Evolutionary conservation across 345 rosid genomes (phyloP).

Genomic region (Eutrema yunnanense): DNA sequence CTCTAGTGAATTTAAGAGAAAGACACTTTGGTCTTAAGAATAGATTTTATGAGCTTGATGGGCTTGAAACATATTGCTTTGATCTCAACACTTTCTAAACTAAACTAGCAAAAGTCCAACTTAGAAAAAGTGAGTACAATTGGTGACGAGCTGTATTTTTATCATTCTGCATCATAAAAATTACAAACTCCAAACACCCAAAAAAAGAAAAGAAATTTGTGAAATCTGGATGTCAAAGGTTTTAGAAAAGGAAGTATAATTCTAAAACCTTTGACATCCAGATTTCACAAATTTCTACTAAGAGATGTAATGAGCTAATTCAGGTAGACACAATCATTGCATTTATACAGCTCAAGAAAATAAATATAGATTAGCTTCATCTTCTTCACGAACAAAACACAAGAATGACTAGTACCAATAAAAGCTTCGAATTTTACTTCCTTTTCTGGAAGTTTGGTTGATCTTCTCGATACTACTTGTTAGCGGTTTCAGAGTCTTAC

Average conservation of each 20-base stretch:
- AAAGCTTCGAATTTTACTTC: neutral
- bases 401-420: neutral
- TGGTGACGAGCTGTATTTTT: neutral
- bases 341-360: neutral
- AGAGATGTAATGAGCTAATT: neutral
- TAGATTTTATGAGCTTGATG: neutral
- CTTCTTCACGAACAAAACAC: neutral
- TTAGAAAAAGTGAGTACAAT: neutral
- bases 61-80: no score
- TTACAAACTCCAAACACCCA: neutral
- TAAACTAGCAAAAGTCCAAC: neutral
- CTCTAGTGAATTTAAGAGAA: neutral
- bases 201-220: no score
- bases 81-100: neutral
- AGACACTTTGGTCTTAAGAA: no score
- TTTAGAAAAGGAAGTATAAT: no score
- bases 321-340: neutral
- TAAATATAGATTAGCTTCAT: neutral
- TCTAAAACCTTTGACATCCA: neutral
- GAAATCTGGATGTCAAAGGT: no score
- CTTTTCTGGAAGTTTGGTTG: no score
- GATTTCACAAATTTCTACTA: neutral
- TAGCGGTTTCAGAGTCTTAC: no score
- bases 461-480: no score
- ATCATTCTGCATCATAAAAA: neutral